Percentiles rank a stretch among this genome's conserved stretches.
phyloP scores from a whole-genome alignment of 108 stramenopile species.

The Skeletonema menzelii region DNA sequence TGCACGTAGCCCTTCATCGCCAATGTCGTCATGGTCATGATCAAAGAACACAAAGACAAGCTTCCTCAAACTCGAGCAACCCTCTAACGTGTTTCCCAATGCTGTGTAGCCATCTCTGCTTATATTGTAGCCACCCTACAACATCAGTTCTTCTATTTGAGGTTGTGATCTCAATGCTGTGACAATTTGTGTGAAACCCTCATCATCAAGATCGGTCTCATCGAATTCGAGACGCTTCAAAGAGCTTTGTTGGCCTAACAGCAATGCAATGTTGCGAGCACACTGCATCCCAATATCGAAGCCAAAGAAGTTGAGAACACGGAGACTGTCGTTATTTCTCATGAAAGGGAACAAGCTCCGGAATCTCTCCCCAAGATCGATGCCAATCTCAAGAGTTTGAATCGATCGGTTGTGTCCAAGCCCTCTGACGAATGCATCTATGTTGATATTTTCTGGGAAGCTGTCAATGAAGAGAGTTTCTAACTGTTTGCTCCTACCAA shows the following conservation, averaged over 20 bases:
- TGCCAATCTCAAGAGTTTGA: neutral
- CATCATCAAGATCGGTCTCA: neutral
- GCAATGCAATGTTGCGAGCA: neutral
- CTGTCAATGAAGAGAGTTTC: neutral
- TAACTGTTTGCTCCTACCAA: neutral
- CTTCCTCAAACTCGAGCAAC: neutral
- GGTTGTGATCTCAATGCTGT: neutral
- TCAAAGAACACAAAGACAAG: neutral
- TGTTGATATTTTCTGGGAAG: too few relatives aligned
- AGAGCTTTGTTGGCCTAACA: neutral
- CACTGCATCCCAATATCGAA: neutral
- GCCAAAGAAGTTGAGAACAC: neutral
- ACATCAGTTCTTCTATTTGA: neutral
- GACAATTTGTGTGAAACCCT: neutral
- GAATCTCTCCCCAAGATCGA: neutral
- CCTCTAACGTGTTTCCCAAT: neutral
- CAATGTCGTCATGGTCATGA: neutral
- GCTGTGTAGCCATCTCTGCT: neutral
- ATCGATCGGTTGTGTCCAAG: neutral
- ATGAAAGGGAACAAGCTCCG: neutral
- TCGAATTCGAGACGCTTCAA: neutral
- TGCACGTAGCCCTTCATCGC: neutral
- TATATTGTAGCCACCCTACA: neutral
- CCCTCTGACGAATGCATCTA: neutral
- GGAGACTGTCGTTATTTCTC: neutral